Evolutionary conservation across 2,329 filamentous ascomycete species (phyloP).

Genomic region (Tolypocladium album): DNA sequence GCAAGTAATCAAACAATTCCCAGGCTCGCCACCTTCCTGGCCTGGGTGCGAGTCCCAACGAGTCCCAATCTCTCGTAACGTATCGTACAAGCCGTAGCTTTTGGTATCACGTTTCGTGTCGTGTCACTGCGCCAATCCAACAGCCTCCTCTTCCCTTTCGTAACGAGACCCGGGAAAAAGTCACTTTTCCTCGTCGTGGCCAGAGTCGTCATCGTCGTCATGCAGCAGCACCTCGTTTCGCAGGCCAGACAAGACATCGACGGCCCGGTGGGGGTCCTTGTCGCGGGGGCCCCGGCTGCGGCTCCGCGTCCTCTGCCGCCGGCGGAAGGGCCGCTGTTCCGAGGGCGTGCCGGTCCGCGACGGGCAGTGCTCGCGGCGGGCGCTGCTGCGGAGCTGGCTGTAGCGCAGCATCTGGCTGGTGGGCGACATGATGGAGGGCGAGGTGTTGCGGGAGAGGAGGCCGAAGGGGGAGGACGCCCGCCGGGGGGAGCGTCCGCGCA

Average conservation of each 20-base stretch:
- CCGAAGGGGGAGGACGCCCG: conserved; percentile 25
- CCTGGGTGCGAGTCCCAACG: no score
- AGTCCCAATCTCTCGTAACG: not conserved
- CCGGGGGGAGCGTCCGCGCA: conserved; percentile 28
- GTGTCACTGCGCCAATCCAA: not conserved
- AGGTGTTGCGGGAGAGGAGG: conserved; percentile 20
- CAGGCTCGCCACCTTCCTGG: not conserved
- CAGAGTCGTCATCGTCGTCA: not conserved
- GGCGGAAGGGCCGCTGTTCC: conserved; percentile 19
- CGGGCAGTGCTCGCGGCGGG: conserved; percentile 33
- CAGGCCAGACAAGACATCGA: conserved; percentile 20
- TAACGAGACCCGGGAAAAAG: no score
- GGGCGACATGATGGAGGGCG: conserved; percentile 25
- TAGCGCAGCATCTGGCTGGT: conserved; percentile 29
- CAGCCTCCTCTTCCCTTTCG: not conserved
- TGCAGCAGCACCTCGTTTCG: conserved; percentile 20
- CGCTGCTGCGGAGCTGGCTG: conserved; percentile 26
- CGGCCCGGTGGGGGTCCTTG: conserved; percentile 14
- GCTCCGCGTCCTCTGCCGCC: conserved; percentile 27
- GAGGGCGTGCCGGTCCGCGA: conserved; percentile 25
- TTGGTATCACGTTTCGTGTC: not conserved
- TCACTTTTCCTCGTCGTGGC: not conserved
- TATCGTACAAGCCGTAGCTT: not conserved
- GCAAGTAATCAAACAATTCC: not conserved
- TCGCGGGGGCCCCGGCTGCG: conserved; percentile 24